phyloP scores from a whole-genome alignment of 2,329 filamentous ascomycete genomes.

The Byssothecium circinans region DNA sequence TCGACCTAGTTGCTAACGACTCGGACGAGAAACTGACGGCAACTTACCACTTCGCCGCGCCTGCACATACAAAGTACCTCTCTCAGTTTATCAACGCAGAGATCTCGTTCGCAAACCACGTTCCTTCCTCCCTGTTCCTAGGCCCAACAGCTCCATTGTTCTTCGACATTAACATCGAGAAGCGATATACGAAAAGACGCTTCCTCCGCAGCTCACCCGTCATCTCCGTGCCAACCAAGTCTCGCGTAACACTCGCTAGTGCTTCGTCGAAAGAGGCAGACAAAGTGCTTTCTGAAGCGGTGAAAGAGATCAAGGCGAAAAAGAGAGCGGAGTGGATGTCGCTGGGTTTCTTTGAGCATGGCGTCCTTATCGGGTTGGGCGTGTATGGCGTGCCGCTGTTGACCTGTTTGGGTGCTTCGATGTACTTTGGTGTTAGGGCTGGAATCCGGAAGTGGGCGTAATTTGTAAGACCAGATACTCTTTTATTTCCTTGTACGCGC shows the following conservation, averaged over 20 bases:
- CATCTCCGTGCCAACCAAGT: conserved; percentile 13
- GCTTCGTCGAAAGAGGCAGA: conserved; percentile 14
- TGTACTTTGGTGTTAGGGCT: conserved; percentile 30
- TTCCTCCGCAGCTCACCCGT: conserved; percentile 24
- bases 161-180: conserved; percentile 18
- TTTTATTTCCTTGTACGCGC: no score
- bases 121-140: conserved; percentile 58
- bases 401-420: conserved; percentile 26
- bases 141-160: conserved; percentile 26
- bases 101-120: conserved; percentile 59
- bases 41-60: conserved; percentile 57
- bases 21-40: conserved; percentile 45
- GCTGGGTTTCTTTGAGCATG: conserved; percentile 36
- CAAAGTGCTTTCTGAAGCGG: conserved; percentile 17
- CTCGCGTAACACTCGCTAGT: conserved; percentile 23
- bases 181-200: conserved; percentile 21
- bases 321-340: conserved; percentile 39
- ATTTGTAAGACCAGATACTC: no score
- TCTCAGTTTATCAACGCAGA: conserved; percentile 58
- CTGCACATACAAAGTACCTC: conserved; percentile 60
- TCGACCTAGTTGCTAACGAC: conserved; percentile 48
- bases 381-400: conserved; percentile 37
- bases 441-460: conserved; percentile 24
- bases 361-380: conserved; percentile 39
- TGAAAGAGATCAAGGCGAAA: conserved; percentile 31